Evolutionary conservation across 1,139 yeast species (phyloP), one percentile per base, ranked within the genome.

Genomic region (Pichia sp.): DNA sequence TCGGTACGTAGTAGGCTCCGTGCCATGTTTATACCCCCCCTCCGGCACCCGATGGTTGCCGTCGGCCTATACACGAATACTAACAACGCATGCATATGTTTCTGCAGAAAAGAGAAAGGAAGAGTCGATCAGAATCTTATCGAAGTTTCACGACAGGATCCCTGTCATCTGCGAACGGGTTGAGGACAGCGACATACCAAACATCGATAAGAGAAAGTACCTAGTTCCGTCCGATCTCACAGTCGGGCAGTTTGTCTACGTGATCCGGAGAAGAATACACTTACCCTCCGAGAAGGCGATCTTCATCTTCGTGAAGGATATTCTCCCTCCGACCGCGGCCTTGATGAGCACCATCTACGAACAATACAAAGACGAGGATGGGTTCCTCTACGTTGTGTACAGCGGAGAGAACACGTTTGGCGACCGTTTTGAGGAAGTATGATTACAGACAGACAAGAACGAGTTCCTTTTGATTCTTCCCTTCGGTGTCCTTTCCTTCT

Each of bases 131-230:
- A 84, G 98, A 67, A 93, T 93, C 70, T 83, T 91, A 61, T 87
- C 87, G 67, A 87, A 95, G 71, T 93, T 92, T 73, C 79, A 82
- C 59, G 97, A 93, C 71, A 81, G 99, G 66, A 90, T 93, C 60
- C 99, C 99, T 10, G 97, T 88, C 36, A 93, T 93, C 67, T 95
- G 99, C 73, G 99, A 93, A 75, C 88, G 92, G 75, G 98, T 93
- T 46, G 98, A 92, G 74, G 93, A 93, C 74, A 87, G 96, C 51
- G 98, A 93, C 71, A 89, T 93, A 62, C 96, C 95, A 53, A 95
- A 92, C 64, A 91, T 93, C 69, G 99, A 93, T 73, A 93, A 93
- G 79, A 87, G 97, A 73, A 93, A 93, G 75, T 93, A 93, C 69
- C 80, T 93, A 64, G 99, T 93, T 10, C 99, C 99, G 10, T 87